phyloP scores from a whole-genome alignment of 176 grass and related monocot genomes.

The Stipa capillata region DNA sequence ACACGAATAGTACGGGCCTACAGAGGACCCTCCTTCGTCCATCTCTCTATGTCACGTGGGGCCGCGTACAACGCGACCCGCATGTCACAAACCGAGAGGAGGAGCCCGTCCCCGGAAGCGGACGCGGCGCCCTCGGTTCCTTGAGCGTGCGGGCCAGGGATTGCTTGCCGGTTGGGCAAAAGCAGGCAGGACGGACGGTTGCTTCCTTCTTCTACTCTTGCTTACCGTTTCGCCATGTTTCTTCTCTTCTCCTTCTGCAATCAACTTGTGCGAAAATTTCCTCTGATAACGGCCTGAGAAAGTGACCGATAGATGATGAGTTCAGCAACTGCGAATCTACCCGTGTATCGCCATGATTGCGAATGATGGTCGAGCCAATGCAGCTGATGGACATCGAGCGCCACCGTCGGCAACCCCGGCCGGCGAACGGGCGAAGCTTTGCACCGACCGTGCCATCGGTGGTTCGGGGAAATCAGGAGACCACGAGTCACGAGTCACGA shows the following conservation, averaged over 20 bases:
- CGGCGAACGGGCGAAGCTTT: no score
- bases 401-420: no score
- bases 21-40: neutral
- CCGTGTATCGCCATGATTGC: neutral
- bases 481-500: no score
- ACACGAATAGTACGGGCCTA: neutral
- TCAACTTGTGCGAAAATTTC: neutral
- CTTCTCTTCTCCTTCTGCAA: no score
- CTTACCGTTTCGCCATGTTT: neutral
- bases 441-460: no score
- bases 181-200: neutral
- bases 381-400: neutral
- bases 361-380: neutral
- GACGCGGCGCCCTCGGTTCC: neutral
- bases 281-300: neutral
- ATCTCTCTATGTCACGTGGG: neutral
- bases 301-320: neutral
- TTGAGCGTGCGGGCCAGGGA: neutral
- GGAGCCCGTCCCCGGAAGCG: neutral
- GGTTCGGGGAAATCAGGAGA: no score
- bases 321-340: no score
- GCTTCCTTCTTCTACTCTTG: no score
- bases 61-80: neutral
- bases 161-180: constrained; percentile 2
- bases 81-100: neutral